A percentile compares a stretch with the other conserved stretches of the same genome.
These are phyloP conservation scores for Conticribra guillardii DNA, from an alignment of 108 stramenopile genomes.

Conservation along the genomic window DNA sequence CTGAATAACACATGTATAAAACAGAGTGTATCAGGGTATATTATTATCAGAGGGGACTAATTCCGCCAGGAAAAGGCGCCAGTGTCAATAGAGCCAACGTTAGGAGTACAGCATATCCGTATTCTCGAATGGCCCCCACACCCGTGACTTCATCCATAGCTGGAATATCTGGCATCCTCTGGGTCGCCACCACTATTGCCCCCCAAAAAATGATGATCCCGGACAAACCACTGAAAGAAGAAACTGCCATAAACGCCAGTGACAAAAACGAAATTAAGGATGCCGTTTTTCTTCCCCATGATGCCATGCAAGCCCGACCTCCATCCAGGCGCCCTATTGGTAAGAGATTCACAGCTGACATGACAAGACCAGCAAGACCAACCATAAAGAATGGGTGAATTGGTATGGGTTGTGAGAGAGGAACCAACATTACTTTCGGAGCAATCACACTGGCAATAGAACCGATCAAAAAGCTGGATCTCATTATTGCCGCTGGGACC, in stretches of 20 bases:
- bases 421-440: conserved; percentile 70
- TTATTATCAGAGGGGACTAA: conserved; percentile 19
- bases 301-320: conserved; percentile 76
- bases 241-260: conserved; percentile 51
- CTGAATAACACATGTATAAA: too few relatives aligned
- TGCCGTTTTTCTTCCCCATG: conserved; percentile 60
- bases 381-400: conserved; percentile 86
- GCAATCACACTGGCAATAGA: conserved; percentile 57
- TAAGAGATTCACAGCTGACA: conserved; percentile 84
- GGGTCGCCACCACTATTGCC: conserved; percentile 59
- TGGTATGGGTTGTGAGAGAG: conserved; percentile 79
- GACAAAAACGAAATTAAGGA: conserved; percentile 50
- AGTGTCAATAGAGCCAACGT: conserved; percentile 51
- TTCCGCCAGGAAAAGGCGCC: conserved; percentile 68
- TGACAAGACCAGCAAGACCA: conserved; percentile 82
- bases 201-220: conserved; percentile 60
- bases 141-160: conserved; percentile 69
- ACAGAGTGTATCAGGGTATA: too few relatives aligned
- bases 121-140: conserved; percentile 51
- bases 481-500: conserved; percentile 62
- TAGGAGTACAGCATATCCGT: conserved; percentile 48
- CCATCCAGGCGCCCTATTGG: conserved; percentile 93
- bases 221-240: conserved; percentile 37
- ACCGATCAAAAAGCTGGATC: conserved; percentile 74
- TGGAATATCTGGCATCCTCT: conserved; percentile 67